Conservation (phyloP, 805 yeast species). For the Sugiyamaella americana region DNA sequence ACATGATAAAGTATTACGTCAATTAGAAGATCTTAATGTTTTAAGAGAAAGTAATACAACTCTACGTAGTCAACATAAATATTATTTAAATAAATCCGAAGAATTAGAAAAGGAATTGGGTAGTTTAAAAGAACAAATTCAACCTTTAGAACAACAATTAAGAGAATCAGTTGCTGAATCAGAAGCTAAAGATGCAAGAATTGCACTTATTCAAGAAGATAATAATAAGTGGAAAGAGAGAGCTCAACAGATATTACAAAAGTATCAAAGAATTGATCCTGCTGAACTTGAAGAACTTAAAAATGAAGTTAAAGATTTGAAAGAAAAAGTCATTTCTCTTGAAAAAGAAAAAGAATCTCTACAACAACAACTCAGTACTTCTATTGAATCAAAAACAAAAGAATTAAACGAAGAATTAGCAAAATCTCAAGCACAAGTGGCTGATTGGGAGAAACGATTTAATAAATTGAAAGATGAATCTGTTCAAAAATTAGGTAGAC, state of each 20-base stretch:
- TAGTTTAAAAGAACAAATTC: conserved; percentile 31
- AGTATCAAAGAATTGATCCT: conserved; percentile 44
- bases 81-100: conserved; percentile 29
- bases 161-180: conserved; percentile 36
- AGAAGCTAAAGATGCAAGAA: conserved; percentile 45
- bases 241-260: conserved; percentile 42
- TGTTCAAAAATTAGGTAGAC: conserved; percentile 23
- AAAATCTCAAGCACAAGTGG: neutral
- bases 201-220: conserved; percentile 46
- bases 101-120: conserved; percentile 39
- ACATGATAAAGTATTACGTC: conserved; percentile 44
- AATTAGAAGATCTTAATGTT: conserved; percentile 55
- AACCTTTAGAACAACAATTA: conserved; percentile 40
- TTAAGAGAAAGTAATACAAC: conserved; percentile 64
- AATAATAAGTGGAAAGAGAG: conserved; percentile 53
- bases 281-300: conserved; percentile 38
- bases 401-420: conserved; percentile 14
- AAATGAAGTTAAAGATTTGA: conserved; percentile 27
- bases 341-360: conserved; percentile 10
- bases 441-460: conserved; percentile 11
- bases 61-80: conserved; percentile 47
- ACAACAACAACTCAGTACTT: neutral
- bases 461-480: conserved; percentile 23
- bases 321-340: conserved; percentile 2
- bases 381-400: neutral